phyloP scores from a whole-genome alignment of 805 yeast species.

The Myxozyma nipponensis region DNA sequence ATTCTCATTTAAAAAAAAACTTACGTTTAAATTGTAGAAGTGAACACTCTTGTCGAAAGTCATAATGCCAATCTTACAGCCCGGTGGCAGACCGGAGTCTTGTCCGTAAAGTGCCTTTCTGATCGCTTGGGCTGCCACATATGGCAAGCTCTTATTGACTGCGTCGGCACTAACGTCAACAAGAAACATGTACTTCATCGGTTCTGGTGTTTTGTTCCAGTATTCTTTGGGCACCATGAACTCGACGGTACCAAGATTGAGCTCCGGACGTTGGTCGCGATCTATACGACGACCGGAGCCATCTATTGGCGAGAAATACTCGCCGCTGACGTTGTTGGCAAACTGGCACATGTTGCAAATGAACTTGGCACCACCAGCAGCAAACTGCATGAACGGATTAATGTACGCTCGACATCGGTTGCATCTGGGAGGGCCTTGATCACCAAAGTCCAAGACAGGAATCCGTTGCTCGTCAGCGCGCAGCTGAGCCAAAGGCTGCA shows the following conservation, averaged over 20 bases:
- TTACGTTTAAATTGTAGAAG: slow-evolving; percentile 63
- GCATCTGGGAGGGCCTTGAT: slow-evolving; percentile 78
- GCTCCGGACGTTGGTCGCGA: slow-evolving; percentile 63
- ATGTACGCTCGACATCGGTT: slow-evolving; percentile 86
- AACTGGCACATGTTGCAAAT: slow-evolving; percentile 85
- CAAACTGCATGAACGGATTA: slow-evolving; percentile 74
- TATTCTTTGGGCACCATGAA: slow-evolving; percentile 71
- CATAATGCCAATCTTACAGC: slow-evolving; percentile 62
- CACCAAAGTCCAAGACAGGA: slow-evolving; percentile 62
- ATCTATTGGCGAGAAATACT: slow-evolving; percentile 62
- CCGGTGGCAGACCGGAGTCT: slow-evolving; percentile 39
- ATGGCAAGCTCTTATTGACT: slow-evolving; percentile 55
- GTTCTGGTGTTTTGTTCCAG: slow-evolving; percentile 47
- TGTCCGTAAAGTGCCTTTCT: slow-evolving; percentile 50
- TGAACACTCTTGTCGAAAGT: slow-evolving; percentile 71
- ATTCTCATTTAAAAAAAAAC: slow-evolving; percentile 1
- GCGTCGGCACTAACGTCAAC: slow-evolving; percentile 66
- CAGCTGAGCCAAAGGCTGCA: slow-evolving; percentile 78
- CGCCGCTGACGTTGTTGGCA: slow-evolving; percentile 62
- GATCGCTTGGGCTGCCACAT: slow-evolving; percentile 66
- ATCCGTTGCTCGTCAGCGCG: slow-evolving; percentile 45
- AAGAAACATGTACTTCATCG: slow-evolving; percentile 66
- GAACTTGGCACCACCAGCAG: slow-evolving; percentile 56
- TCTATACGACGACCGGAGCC: slow-evolving; percentile 61
- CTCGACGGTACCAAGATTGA: slow-evolving; percentile 80